These are phyloP conservation scores for Penicillium verhagenii DNA, from an alignment of 495 filamentous ascomycete genomes.

Conservation along the genomic window DNA sequence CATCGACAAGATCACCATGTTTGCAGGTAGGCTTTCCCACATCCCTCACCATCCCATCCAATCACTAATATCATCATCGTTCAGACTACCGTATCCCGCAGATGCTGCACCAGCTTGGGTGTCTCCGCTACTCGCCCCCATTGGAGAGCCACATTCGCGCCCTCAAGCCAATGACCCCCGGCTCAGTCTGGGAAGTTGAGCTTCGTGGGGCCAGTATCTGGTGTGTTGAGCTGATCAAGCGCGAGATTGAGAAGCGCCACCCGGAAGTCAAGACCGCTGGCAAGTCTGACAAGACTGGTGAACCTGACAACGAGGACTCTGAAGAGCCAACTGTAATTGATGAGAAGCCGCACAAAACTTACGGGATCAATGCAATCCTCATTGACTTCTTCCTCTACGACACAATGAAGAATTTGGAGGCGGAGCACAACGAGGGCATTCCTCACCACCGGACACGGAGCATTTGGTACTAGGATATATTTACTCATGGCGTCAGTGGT, in stretches of 20 bases:
- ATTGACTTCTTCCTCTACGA: conserved; percentile 98
- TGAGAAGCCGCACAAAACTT: conserved; percentile 19
- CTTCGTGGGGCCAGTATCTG: conserved; percentile 87
- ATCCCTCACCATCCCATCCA: background rate
- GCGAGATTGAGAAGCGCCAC: conserved; percentile 74
- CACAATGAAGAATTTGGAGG: conserved; percentile 79
- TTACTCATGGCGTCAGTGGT: conserved; percentile 6
- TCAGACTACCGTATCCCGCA: conserved; percentile 94
- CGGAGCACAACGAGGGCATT: conserved; percentile 55
- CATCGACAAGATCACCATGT: conserved; percentile 96
- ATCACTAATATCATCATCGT: conserved; percentile 3
- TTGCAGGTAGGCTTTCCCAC: conserved; percentile 61
- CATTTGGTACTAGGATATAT: conserved; percentile 81
- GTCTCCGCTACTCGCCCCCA: conserved; percentile 77
- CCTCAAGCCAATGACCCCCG: conserved; percentile 62
- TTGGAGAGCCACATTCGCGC: conserved; percentile 66
- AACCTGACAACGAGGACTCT: background rate
- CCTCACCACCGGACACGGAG: conserved; percentile 93
- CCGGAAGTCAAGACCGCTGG: conserved; percentile 52
- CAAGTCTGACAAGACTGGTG: conserved; percentile 8
- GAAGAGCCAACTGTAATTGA: conserved; percentile 15
- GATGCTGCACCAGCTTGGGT: conserved; percentile 82
- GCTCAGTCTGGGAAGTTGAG: conserved; percentile 82
- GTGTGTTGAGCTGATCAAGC: conserved; percentile 84
- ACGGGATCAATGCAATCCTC: conserved; percentile 76